Conservation (phyloP, 163 green algal species). For the Chlorella variabilis region DNA sequence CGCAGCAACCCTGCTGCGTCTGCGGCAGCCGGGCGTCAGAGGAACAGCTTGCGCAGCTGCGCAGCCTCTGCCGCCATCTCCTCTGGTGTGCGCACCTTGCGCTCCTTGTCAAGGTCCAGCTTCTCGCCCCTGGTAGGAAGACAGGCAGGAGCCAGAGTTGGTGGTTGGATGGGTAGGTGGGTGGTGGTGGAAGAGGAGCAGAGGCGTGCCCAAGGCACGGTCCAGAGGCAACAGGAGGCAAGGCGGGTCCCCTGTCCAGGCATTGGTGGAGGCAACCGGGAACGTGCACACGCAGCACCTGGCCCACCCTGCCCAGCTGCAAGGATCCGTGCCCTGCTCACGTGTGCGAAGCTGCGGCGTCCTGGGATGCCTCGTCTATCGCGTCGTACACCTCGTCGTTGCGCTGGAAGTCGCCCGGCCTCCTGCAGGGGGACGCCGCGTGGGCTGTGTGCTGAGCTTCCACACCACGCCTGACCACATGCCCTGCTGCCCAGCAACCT, state of each 20-base stretch:
- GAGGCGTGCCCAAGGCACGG: too few species aligned
- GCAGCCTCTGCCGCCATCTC: slow-evolving; percentile 79
- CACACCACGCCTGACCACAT: neutral
- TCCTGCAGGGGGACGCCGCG: slow-evolving; percentile 29
- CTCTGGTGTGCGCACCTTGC: slow-evolving; percentile 55
- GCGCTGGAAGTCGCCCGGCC: slow-evolving; percentile 85
- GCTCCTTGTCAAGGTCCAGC: slow-evolving; percentile 64
- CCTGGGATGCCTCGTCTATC: slow-evolving; percentile 70
- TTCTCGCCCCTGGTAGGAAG: slow-evolving; percentile 33
- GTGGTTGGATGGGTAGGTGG: too few species aligned
- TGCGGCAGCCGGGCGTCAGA: too few species aligned
- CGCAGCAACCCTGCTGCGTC: too few species aligned
- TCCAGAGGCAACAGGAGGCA: neutral
- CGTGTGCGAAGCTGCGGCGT: neutral
- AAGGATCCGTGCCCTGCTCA: too few species aligned
- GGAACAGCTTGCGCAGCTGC: slow-evolving; percentile 46
- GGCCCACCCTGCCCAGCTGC: too few species aligned
- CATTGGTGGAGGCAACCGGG: too few species aligned
- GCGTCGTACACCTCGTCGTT: slow-evolving; percentile 98
- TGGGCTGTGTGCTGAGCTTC: too few species aligned
- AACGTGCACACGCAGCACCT: too few species aligned
- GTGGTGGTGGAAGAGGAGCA: neutral
- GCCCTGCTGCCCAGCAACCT: neutral
- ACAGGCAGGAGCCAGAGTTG: neutral
- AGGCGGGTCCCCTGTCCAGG: too few species aligned